A percentile compares a stretch with the other conserved stretches of the same genome.
Evolutionary conservation across 257 asterid species (phyloP).

Genomic region (Hygrophila difformis): DNA sequence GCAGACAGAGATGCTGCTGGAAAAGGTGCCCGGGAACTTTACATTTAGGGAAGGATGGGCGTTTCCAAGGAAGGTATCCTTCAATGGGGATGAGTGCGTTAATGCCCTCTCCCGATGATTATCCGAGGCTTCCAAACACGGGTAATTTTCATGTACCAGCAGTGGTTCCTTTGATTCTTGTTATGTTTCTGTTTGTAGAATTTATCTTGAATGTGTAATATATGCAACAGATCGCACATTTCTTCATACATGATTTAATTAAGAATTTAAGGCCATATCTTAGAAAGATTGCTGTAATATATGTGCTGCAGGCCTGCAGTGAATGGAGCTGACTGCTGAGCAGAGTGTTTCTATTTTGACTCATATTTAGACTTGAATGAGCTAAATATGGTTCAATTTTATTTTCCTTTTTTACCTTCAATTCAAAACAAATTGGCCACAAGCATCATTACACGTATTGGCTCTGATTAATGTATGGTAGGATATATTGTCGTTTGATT

Average conservation of each 20-base stretch:
- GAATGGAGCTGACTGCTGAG: too few relatives aligned
- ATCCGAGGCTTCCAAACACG: neutral
- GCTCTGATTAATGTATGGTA: too few relatives aligned
- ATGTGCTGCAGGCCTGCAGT: too few relatives aligned
- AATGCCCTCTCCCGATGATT: conserved; percentile 51
- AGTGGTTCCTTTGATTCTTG: neutral
- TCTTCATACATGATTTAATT: neutral
- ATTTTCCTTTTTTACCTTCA: too few relatives aligned
- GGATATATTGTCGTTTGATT: too few relatives aligned
- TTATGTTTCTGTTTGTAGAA: conserved; percentile 10
- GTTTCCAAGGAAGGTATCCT: conserved; percentile 61
- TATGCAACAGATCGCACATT: neutral
- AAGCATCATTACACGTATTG: too few relatives aligned
- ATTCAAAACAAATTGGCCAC: too few relatives aligned
- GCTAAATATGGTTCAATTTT: too few relatives aligned
- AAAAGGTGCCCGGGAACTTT: conserved; percentile 39
- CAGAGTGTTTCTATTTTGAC: too few relatives aligned
- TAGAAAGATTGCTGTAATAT: too few relatives aligned
- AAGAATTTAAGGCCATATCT: neutral
- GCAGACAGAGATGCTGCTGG: conserved; percentile 59
- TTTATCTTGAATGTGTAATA: conserved; percentile 8
- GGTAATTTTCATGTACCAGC: conserved; percentile 10
- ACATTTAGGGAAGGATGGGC: conserved; percentile 70
- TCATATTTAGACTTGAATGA: too few relatives aligned
- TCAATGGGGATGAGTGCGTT: conserved; percentile 75